phyloP scores from a whole-genome alignment of 2,329 filamentous ascomycete species.

The Periglandula ipomoeae region DNA sequence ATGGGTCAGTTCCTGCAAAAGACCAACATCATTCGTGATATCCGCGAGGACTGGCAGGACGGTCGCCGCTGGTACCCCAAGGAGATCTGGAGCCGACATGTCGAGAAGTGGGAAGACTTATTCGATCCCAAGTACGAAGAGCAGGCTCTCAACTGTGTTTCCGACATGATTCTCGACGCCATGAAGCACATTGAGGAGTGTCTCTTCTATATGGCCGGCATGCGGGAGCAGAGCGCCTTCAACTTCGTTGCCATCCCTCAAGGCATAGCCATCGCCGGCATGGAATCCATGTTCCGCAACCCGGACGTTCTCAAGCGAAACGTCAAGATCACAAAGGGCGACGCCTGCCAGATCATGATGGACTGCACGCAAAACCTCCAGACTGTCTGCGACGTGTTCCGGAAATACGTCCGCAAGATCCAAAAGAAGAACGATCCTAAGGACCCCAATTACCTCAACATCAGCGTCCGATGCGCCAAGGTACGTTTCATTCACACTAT shows the following conservation, averaged over 20 bases:
- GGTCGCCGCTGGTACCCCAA: slow-evolving; percentile 88
- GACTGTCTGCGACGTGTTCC: slow-evolving; percentile 74
- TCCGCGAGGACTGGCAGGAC: slow-evolving; percentile 83
- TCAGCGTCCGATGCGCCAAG: slow-evolving; percentile 83
- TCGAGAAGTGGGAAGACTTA: slow-evolving; percentile 79
- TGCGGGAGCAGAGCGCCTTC: slow-evolving; percentile 95
- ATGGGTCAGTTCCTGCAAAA: slow-evolving; percentile 98
- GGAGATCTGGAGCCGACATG: slow-evolving; percentile 95
- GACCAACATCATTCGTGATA: slow-evolving; percentile 96
- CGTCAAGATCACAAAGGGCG: slow-evolving; percentile 93
- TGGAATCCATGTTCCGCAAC: slow-evolving; percentile 90
- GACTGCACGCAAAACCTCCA: slow-evolving; percentile 86
- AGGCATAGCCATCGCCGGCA: slow-evolving; percentile 90
- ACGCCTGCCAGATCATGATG: slow-evolving; percentile 85
- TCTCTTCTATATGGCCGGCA: slow-evolving; percentile 92
- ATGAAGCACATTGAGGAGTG: slow-evolving; percentile 84
- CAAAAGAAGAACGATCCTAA: slow-evolving; percentile 88
- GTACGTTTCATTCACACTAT: slow-evolving; percentile 30
- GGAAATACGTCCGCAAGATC: slow-evolving; percentile 68
- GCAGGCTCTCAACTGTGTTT: slow-evolving; percentile 73
- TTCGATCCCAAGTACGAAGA: slow-evolving; percentile 73
- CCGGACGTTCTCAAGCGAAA: slow-evolving; percentile 76
- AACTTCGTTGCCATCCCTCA: slow-evolving; percentile 98
- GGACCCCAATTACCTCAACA: slow-evolving; percentile 86
- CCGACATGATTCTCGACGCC: slow-evolving; percentile 90